Conservation (phyloP, 768 basidiomycete genomes). For the Hygrophoropsis aurantiaca region DNA sequence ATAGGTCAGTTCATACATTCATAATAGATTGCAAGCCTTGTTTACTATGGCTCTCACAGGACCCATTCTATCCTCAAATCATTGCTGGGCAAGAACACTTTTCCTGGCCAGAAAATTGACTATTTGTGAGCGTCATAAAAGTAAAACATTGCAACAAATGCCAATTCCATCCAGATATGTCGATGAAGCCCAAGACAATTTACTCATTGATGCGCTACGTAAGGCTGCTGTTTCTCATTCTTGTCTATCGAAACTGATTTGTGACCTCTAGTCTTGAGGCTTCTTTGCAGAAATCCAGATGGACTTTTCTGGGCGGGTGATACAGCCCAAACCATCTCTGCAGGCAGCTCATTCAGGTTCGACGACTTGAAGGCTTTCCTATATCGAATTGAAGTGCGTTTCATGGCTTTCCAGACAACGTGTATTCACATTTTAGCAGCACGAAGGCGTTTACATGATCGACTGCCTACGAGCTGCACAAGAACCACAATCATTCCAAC, state of each 20-base stretch:
- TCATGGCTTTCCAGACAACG: neutral
- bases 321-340: constrained; percentile 75
- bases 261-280: constrained; percentile 49
- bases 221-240: constrained; percentile 14
- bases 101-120: constrained; percentile 48
- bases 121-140: constrained; percentile 44
- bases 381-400: constrained; percentile 56
- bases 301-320: constrained; percentile 81
- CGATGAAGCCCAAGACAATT: constrained; percentile 74
- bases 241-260: constrained; percentile 6
- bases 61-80: constrained; percentile 48
- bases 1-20: constrained; percentile 54
- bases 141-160: neutral
- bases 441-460: constrained; percentile 12
- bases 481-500: constrained; percentile 48
- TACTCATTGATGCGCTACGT: constrained; percentile 65
- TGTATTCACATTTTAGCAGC: constrained; percentile 14
- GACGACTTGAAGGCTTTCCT: constrained; percentile 69
- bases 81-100: constrained; percentile 22
- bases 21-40: neutral
- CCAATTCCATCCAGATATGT: constrained; percentile 50
- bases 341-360: constrained; percentile 72
- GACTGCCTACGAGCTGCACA: constrained; percentile 12
- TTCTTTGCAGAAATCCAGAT: constrained; percentile 60
- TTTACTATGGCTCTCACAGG: constrained; percentile 26